Base-by-base conservation (phyloP, 164 flowering plant genomes). In the Kalanchoe fedtschenkoi region DNA sequence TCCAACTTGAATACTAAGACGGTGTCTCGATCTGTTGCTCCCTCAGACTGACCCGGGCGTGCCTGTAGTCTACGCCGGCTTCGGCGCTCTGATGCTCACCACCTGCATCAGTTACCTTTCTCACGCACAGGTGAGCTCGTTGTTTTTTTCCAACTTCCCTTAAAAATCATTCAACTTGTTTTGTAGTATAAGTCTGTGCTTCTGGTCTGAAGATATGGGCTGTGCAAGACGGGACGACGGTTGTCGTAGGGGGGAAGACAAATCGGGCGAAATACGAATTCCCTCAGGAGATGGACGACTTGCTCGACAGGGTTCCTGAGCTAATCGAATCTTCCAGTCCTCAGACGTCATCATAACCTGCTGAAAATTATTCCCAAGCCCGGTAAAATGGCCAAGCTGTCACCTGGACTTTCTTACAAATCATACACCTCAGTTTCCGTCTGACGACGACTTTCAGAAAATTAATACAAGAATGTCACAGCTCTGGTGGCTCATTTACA, bases 21-120 rank as follows among this genome's bases (percentile, higher is more conserved):
- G 53, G 41, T 66, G 14, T 57, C 63, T 63, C 44, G 37, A 1
- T 15, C 60, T n/a, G n/a, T n/a, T 13, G 2, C 14, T 7, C 13
- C 51, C 21, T 51, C 86, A 93, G 97, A 93, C 86, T 74, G 99
- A 93, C 65, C 99, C 99, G 24, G 96, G 96, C 6, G 96, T 93
- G 55, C 99, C 99, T 4, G 65, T 83, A 60, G 97, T 90, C 26
- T 90, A 93, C 78, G 89, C 96, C 75, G 99, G 99, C 61, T 93
- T 93, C 75, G 97, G 99, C 54, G 78, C 83, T 69, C 71, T 90
- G 15, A 93, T 93, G 97, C 93, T 93, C 66, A 93, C 99, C 44
- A 84, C 93, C 47, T 90, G 93, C 81, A 79, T 93, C 72, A 90
- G 99, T 69, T 90, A 55, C 70, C 63, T 90, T 55, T 93, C 99